Percentiles rank a stretch among this genome's conserved stretches.
Conservation (phyloP, 2,329 filamentous ascomycete genomes). For the Paracamarosporium sp. region DNA sequence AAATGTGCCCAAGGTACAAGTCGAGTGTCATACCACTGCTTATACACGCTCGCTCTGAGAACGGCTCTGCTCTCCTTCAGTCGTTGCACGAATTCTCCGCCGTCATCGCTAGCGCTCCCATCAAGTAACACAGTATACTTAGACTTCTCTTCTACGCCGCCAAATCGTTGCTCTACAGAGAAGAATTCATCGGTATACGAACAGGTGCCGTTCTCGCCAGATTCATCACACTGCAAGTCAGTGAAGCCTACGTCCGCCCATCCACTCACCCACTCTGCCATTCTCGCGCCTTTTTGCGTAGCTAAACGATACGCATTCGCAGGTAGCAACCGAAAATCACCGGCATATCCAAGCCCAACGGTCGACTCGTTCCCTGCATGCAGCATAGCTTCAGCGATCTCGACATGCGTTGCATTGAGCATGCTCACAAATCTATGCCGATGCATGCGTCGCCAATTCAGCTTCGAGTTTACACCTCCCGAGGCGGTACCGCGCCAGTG, state of each 20-base stretch:
- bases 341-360: conserved; percentile 32
- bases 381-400: conserved; percentile 51
- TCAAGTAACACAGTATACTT: conserved; percentile 71
- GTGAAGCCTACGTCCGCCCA: conserved; percentile 50
- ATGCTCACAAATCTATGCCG: conserved; percentile 77
- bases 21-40: conserved; percentile 76
- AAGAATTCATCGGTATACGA: conserved; percentile 54
- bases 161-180: background rate
- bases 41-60: conserved; percentile 78
- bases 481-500: conserved; percentile 58
- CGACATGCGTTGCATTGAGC: conserved; percentile 68
- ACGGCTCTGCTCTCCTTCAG: conserved; percentile 72
- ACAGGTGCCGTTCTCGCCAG: conserved; percentile 48
- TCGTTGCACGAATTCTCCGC: conserved; percentile 45
- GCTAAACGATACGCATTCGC: conserved; percentile 27
- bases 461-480: conserved; percentile 51
- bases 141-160: conserved; percentile 12
- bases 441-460: conserved; percentile 75
- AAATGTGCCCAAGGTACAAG: conserved; percentile 81
- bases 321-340: conserved; percentile 49
- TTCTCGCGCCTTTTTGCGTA: conserved; percentile 21
- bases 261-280: conserved; percentile 45
- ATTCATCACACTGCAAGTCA: conserved; percentile 50
- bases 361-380: conserved; percentile 21
- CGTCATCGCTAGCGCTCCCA: conserved; percentile 49